Evolutionary conservation across 1,139 yeast genomes (phyloP), one percentile per base, ranked within the genome.

Genomic region (Yamadazyma membranifaciens): DNA sequence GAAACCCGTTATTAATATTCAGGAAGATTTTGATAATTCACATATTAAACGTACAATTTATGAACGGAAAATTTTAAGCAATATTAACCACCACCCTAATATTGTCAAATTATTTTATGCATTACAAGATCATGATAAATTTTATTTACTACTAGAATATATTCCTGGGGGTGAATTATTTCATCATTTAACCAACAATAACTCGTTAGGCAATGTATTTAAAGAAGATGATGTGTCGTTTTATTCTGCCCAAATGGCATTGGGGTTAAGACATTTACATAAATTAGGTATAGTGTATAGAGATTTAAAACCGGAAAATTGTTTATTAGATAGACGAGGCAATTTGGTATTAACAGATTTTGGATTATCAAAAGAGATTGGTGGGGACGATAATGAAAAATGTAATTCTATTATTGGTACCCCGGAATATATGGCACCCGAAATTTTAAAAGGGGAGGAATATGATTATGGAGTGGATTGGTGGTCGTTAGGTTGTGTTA

Each of bases 221-320:
- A 53, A 54, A 38, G 68, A 63, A 38, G 65, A 62, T 36, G 59
- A 62, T 41, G 67, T 62, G 28, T 64, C 69, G 3, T 64, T 62
- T 43, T 64, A 64, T 41, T 53, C 60, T 2, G 69, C 67, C 0
- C 65, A 63, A 41, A 63, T 63, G 68, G 63, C 67, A 1, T 45
- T 63, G 11, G 69, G 63, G 2, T 45, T 63, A 27, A 49, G 53
- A 34, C 67, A 63, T 44, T 50, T 63, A 14, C 69, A 63, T 44
- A 51, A 52, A 37, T 48, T 67, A 41, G 69, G 69, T 32, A 67
- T 69, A n/a, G 69, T 67, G 14, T 68, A 66, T 48, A 73, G 97
- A 26, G 97, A 89, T 58, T 67, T 89, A 51, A 89, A 89, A 60
- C 97, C 97, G 0, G 97, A 89, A 56, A 89, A 89, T 55, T 88